A percentile compares a stretch with the other conserved stretches of the same genome.
phyloP scores from a whole-genome alignment of 805 yeast genomes.

The Suhomyces vadensis region DNA sequence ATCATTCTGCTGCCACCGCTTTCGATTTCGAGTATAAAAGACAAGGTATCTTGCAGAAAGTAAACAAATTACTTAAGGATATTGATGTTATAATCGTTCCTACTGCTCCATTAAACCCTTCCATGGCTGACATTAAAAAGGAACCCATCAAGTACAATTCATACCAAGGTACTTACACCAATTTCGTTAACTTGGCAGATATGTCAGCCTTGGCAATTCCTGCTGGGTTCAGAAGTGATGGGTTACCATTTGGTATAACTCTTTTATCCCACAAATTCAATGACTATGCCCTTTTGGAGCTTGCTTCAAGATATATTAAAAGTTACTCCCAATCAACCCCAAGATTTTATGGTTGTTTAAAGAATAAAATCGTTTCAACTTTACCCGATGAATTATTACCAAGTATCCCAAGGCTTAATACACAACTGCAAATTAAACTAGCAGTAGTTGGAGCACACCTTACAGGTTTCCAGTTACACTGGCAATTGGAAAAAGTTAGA shows the following conservation, averaged over 20 bases:
- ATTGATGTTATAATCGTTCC: constrained; percentile 86
- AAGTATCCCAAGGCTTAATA: constrained; percentile 45
- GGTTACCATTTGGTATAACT: constrained; percentile 89
- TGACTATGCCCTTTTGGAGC: constrained; percentile 83
- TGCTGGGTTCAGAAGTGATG: constrained; percentile 80
- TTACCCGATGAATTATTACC: constrained; percentile 48
- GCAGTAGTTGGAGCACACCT: constrained; percentile 98
- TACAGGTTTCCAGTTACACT: constrained; percentile 82
- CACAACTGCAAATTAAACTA: constrained; percentile 53
- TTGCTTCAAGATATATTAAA: constrained; percentile 72
- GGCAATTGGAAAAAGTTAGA: constrained; percentile 86
- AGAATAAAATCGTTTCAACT: constrained; percentile 34
- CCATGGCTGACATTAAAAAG: constrained; percentile 64
- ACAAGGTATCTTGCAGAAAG: constrained; percentile 70
- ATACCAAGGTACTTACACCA: constrained; percentile 96
- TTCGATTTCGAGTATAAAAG: constrained; percentile 87
- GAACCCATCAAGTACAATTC: constrained; percentile 88
- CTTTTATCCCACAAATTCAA: constrained; percentile 78
- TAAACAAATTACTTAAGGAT: constrained; percentile 52
- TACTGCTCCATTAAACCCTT: constrained; percentile 91
- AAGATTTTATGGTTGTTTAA: constrained; percentile 59
- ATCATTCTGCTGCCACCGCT: constrained; percentile 77
- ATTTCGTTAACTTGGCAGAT: constrained; percentile 93
- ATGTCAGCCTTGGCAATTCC: constrained; percentile 91
- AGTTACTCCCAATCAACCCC: constrained; percentile 41